Evolutionary conservation across 805 yeast species (phyloP), one percentile per base, ranked within the genome.

Genomic region (Clavispora phyllophila): DNA sequence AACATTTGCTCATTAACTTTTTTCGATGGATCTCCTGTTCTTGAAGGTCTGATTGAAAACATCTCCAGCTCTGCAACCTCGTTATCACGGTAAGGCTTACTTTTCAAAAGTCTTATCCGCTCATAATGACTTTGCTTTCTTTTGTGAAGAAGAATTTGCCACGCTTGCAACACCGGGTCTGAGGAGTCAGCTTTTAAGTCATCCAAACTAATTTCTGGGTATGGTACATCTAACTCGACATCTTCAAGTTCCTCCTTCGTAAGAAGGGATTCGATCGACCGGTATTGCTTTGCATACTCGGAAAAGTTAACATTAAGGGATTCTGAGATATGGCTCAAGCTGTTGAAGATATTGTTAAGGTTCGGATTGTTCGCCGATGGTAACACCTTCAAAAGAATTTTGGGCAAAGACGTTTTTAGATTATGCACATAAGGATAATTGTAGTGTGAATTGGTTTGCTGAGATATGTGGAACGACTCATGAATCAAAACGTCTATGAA

Each of bases 401-500:
- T 49, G 2, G 75, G 76, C 23, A 69, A 52, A 14, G 62, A 45
- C n/a, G 47, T 48, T 46, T 62, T 62, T 35, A 70, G 42, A 36
- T 50, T 63, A 20, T 56, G 59, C 14, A 70, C 58, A 44, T 68
- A 70, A 7, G 76, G 73, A 38, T 62, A 66, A 39, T 63, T 60
- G 44, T 60, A 65, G 26, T 50, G 45, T n/a, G 62, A 56, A 45
- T 63, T 65, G 9, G 64, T 60, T 39, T 63, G 70, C 42, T 58
- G 63, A 12, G 70, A 63, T 10, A 59, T 55, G 27, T 54, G 49
- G 28, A 58, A 60, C 18, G 75, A 62, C 19, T 68, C 69, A 17
- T 62, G 51, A 1, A 79, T 66, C 28, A 86, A 60, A n/a, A 79
- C 74, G 46, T 86, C 91, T 4, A 87, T 57, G 52, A 86, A 81